phyloP scores from a whole-genome alignment of 371 early-diverging fungal species.

The Apophysomyces sp. region DNA sequence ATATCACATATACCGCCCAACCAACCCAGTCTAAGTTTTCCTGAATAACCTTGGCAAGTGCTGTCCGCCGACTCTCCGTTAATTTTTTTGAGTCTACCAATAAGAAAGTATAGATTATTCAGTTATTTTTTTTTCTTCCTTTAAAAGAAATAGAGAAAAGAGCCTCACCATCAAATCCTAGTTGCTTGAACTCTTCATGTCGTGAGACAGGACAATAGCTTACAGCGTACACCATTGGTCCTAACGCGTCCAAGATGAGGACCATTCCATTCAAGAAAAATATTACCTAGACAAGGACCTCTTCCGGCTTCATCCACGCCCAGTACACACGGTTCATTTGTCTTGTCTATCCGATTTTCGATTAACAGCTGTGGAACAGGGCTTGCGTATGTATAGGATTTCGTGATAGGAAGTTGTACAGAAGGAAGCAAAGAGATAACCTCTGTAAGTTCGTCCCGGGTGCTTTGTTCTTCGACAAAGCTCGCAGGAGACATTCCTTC shows the following conservation, averaged over 20 bases:
- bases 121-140: neutral
- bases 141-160: neutral
- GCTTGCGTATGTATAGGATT: slow-evolving; percentile 36
- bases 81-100: slow-evolving; percentile 86
- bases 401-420: slow-evolving; percentile 35
- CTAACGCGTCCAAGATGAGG: slow-evolving; percentile 29
- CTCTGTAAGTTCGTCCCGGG: neutral
- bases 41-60: slow-evolving; percentile 66
- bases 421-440: slow-evolving; percentile 24
- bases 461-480: neutral
- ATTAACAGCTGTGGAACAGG: slow-evolving; percentile 25
- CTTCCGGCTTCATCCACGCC: slow-evolving; percentile 99
- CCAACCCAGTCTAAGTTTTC: slow-evolving; percentile 70
- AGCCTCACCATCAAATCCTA: slow-evolving; percentile 79
- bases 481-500: neutral
- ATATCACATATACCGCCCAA: slow-evolving; percentile 81
- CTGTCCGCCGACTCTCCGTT: slow-evolving; percentile 71
- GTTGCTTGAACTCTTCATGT: slow-evolving; percentile 58
- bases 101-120: neutral
- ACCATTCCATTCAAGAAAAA: neutral
- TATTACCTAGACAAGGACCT: slow-evolving; percentile 94
- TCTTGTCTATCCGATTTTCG: slow-evolving; percentile 8
- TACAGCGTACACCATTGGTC: slow-evolving; percentile 96
- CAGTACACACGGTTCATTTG: slow-evolving; percentile 66
- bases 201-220: slow-evolving; percentile 73